phyloP scores from a whole-genome alignment of 805 yeast genomes.

The Yamadazyma laniorum region DNA sequence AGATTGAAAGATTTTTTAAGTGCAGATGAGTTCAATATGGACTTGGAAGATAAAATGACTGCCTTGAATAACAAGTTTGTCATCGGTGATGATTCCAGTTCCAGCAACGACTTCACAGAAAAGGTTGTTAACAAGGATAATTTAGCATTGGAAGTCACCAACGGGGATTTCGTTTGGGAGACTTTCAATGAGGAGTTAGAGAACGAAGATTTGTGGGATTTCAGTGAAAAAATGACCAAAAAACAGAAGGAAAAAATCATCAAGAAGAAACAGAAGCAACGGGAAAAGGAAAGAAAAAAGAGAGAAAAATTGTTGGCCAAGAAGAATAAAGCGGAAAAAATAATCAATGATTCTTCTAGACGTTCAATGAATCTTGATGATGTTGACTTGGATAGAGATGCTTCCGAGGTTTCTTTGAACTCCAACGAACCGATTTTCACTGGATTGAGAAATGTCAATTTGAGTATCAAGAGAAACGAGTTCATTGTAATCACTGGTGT shows the following conservation, averaged over 20 bases:
- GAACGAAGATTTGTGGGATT: constrained; percentile 24
- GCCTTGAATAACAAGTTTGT: constrained; percentile 7
- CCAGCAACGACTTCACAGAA: constrained; percentile 1
- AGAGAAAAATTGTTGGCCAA: constrained; percentile 6
- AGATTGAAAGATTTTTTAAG: constrained; percentile 26
- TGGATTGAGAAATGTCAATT: constrained; percentile 34
- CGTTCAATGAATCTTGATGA: constrained; percentile 1
- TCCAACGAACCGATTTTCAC: constrained; percentile 19
- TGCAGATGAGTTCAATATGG: constrained; percentile 22
- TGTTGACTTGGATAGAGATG: neutral
- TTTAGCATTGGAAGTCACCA: constrained; percentile 22
- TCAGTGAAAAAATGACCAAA: constrained; percentile 12
- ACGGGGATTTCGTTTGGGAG: constrained; percentile 35
- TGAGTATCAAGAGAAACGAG: constrained; percentile 30
- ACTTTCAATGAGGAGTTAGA: constrained; percentile 25
- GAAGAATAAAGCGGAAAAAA: constrained; percentile 3
- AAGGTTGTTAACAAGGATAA: constrained; percentile 4
- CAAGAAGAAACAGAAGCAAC: constrained; percentile 15
- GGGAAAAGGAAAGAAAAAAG: constrained; percentile 7
- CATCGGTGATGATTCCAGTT: constrained; percentile 10
- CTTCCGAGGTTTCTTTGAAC: neutral
- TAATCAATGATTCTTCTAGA: constrained; percentile 9
- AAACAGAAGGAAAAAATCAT: constrained; percentile 12
- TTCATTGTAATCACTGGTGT: constrained; percentile 43
- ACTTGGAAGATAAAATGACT: constrained; percentile 14